Evolutionary conservation across 2,329 filamentous ascomycete genomes (phyloP), one percentile per base, ranked within the genome.

Genomic region (Botrytis paeoniae): DNA sequence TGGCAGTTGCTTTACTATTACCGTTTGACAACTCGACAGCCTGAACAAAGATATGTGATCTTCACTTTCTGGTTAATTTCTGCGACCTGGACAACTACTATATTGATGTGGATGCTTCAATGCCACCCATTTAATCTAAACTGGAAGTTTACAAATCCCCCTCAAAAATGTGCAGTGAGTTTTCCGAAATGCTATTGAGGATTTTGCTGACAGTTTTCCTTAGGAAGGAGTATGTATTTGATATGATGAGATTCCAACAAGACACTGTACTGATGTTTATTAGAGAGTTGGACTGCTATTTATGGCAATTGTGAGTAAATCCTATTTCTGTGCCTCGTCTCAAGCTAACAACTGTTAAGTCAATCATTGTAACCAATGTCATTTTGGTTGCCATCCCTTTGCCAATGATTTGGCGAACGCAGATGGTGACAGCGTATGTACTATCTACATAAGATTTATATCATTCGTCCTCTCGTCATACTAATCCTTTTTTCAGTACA

Each of bases 1-100:
- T 43, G 35, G 16, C 43, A 77, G 77, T 57, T 77, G 39, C 73
- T 77, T 3, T 78, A 76, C 61, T 78, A 77, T 64, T 75, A 66
- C 10, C 75, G 77, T 41, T 68, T 78, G 1, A 73, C 74, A 9
- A 61, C 72, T 32, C 63, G 57, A 18, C 71, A 73, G 8, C 66
- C 62, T 16, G 76, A 79, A 66, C 57, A 63, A n/a, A 29, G 37
- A 32, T 43, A 25, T 32, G 72, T 73, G 3, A 73, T 22, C 29
- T 18, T 35, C 18, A n/a, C 39, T 25, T 54, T 18, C 25, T 63
- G 51, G 45, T 18, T n/a, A n/a, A 35, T 65, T 64, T 39, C 20
- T 35, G 3, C n/a, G 39, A 62, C 72, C 20, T 73, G 60, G 39
- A 25, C 45, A 35, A 48, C 10, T 18, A 35, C 16, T n/a, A 18